Evolutionary conservation across 352 stramenopile genomes (phyloP), one percentile per base, ranked within the genome.

Genomic region (Plasmopara muralis): DNA sequence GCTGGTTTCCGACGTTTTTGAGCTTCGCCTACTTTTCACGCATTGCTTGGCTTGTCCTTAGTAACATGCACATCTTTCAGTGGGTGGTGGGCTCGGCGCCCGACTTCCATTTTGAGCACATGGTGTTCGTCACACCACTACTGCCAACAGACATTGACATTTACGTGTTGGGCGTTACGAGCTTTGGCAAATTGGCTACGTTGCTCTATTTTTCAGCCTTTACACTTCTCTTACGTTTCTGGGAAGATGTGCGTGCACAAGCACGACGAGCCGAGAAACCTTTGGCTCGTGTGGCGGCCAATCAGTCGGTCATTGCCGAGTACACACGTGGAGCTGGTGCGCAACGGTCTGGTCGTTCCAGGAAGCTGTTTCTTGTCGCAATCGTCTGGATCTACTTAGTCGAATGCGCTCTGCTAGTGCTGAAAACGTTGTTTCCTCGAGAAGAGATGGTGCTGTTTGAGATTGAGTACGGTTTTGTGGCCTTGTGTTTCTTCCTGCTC

Each of bases 301-400:
- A 77, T 53, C 74, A 86, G 58, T 87, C 78, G 33, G 70, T 89
- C 53, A 84, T 89, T 50, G 73, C 71, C 14, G 75, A 85, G 55
- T 86, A 85, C 62, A 85, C 73, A 48, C 72, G 75, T 37, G 71
- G 70, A 9, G 67, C 53, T 18, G 73, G 70, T 12, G 62, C 52
- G 16, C 68, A 73, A 44, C 73, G 77, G 20, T 69, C 75, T 8
- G 56, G 69, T 25, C 73, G 70, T 9, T 73, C 70, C 14, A 55
- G 72, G 7, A 86, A 80, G 53, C 58, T 87, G n/a, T 85, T 90
- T 35, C 59, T 90, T 3, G 77, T 90, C 16, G 78, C 76, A 43
- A 90, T 88, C 47, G 80, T 90, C 5, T 90, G 77, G 80, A 88
- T 90, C 48, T 88, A 90, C 58, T 54, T 90, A 13, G 64, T 87